Percentiles rank a stretch among this genome's conserved stretches.
These are phyloP conservation scores for Boletus rubropictus DNA, from an alignment of 768 basidiomycete species.

Conservation along the genomic window DNA sequence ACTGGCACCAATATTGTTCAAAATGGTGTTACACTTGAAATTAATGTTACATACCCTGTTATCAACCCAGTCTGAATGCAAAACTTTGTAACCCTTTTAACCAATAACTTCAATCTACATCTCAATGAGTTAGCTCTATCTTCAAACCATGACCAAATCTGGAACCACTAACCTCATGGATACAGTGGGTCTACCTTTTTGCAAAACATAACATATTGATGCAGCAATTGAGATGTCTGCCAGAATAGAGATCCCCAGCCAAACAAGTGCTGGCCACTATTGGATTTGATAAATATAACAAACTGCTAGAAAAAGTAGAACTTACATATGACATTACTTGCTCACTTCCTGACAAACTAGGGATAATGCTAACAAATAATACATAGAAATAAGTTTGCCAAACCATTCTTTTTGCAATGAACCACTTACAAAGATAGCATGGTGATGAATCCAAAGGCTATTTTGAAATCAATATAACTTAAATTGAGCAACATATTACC, in stretches of 20 bases:
- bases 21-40: neutral
- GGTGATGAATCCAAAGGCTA: constrained; percentile 16
- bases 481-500: neutral
- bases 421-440: constrained; percentile 12
- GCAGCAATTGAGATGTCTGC: constrained; percentile 22
- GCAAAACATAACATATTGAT: constrained; percentile 16
- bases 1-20: constrained; percentile 8
- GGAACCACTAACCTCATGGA: constrained; percentile 10
- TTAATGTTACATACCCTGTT: constrained; percentile 14
- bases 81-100: constrained; percentile 17
- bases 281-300: neutral
- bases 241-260: constrained; percentile 20
- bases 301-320: neutral
- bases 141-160: neutral
- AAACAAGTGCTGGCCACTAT: constrained; percentile 20
- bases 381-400: no score
- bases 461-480: constrained; percentile 1
- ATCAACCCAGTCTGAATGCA: constrained; percentile 25
- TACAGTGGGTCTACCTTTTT: neutral
- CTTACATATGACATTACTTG: constrained; percentile 2
- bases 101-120: constrained; percentile 10
- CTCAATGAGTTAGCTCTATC: neutral
- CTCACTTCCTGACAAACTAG: neutral
- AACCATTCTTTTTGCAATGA: neutral
- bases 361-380: neutral